A percentile compares a stretch with the other conserved stretches of the same genome.
Conservation (phyloP, 306 rosid species). For the Quercus rubra region DNA sequence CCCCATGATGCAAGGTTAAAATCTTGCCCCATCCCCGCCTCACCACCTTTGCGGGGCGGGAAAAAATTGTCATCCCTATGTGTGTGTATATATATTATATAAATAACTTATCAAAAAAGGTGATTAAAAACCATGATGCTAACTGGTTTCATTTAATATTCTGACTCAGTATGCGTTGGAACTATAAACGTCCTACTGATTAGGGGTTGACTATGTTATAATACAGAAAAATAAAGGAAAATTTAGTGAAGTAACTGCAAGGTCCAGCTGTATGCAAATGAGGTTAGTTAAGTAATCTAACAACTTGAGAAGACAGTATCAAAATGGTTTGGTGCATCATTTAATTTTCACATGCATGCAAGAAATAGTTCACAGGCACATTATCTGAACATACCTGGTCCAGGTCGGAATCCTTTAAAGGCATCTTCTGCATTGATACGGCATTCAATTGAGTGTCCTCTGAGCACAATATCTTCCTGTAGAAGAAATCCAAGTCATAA, state of each 20-base stretch:
- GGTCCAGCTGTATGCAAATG: background rate
- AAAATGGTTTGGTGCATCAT: conserved; percentile 9
- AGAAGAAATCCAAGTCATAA: conserved; percentile 22
- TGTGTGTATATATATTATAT: no score
- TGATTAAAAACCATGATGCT: background rate
- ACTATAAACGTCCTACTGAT: background rate
- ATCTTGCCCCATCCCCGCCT: no score
- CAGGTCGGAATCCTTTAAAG: conserved; percentile 93
- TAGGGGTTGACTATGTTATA: background rate
- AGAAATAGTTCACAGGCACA: conserved; percentile 18
- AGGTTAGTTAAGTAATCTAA: background rate
- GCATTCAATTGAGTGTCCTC: conserved; percentile 97
- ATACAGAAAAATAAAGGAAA: background rate
- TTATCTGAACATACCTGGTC: conserved; percentile 66
- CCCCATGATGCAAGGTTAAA: no score
- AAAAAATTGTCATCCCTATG: no score
- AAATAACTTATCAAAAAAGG: no score
- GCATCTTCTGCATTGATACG: conserved; percentile 99
- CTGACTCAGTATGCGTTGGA: background rate
- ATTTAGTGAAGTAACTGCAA: background rate
- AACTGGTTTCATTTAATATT: background rate
- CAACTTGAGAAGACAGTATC: conserved; percentile 8
- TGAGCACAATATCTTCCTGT: conserved; percentile 90
- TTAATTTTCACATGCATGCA: background rate
- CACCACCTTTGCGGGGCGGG: no score